Percentiles rank a stretch among this genome's conserved stretches.
phyloP scores from a whole-genome alignment of 2,329 filamentous ascomycete genomes.

The Trichoderma brevicompactum region DNA sequence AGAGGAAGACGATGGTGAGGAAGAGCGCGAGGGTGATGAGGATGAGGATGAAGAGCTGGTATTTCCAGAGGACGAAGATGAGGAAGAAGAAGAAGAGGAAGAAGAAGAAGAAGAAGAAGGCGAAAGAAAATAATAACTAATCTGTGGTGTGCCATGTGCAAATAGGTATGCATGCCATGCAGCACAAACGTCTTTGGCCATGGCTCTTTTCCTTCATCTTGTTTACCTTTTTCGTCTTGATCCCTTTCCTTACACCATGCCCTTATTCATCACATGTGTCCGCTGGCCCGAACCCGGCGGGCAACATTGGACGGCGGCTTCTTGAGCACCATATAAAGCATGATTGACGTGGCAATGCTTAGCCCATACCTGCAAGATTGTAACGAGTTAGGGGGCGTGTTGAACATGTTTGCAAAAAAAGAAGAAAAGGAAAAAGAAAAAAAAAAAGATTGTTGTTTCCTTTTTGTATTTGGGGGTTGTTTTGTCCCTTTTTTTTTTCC shows the following conservation, averaged over 20 bases:
- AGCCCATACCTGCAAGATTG: constrained; percentile 73
- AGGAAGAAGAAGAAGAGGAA: background rate
- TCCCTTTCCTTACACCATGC: too few species aligned
- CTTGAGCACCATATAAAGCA: constrained; percentile 94
- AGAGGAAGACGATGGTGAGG: constrained; percentile 42
- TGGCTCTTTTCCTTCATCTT: background rate
- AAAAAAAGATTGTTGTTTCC: too few species aligned
- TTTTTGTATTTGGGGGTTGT: background rate
- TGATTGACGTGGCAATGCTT: constrained; percentile 82
- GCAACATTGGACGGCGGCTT: constrained; percentile 77
- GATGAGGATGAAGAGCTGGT: constrained; percentile 13
- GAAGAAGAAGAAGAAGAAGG: constrained; percentile 37
- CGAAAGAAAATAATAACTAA: too few species aligned
- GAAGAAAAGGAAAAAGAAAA: background rate
- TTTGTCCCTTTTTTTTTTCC: background rate
- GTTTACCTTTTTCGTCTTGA: background rate
- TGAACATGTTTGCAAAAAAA: background rate
- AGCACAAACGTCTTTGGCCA: constrained; percentile 31
- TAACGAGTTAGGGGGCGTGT: constrained; percentile 5
- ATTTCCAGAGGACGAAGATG: constrained; percentile 19
- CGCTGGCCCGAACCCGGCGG: constrained; percentile 75
- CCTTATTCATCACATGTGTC: constrained; percentile 62
- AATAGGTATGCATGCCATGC: too few species aligned
- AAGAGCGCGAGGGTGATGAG: constrained; percentile 27
- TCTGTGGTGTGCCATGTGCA: too few species aligned